phyloP scores from a whole-genome alignment of 805 yeast genomes.

The Metschnikowia kofuensis region DNA sequence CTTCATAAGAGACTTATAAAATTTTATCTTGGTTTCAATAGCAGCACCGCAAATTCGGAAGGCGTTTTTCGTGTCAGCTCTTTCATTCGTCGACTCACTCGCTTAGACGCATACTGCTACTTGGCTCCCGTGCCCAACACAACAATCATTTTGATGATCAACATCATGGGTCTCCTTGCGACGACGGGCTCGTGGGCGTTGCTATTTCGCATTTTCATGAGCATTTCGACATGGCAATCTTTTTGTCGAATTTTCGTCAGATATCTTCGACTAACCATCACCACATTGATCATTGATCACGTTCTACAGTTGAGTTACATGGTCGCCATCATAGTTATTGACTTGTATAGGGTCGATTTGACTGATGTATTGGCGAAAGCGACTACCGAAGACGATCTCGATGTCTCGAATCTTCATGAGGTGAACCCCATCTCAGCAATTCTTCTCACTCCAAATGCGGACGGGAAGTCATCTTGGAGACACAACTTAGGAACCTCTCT shows the following conservation, averaged over 20 bases:
- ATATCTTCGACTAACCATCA: constrained; percentile 11
- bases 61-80: constrained; percentile 14
- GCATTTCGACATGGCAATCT: background rate
- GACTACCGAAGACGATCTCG: constrained; percentile 8
- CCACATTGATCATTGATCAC: constrained; percentile 57
- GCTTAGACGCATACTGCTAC: constrained; percentile 8
- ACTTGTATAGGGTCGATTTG: constrained; percentile 60
- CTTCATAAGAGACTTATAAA: constrained; percentile 27
- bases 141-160: constrained; percentile 21
- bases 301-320: constrained; percentile 61
- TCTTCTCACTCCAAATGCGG: constrained; percentile 19
- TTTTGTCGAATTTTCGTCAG: background rate
- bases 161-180: constrained; percentile 16
- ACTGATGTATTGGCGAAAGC: constrained; percentile 41
- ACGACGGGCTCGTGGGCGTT: constrained; percentile 3
- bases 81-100: constrained; percentile 8
- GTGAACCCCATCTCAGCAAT: constrained; percentile 26
- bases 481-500: constrained; percentile 27
- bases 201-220: constrained; percentile 3
- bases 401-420: constrained; percentile 22
- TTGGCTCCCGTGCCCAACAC: constrained; percentile 24
- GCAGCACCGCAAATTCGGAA: constrained; percentile 13
- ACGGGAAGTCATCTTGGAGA: constrained; percentile 18
- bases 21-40: constrained; percentile 29
- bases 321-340: constrained; percentile 63